Evolutionary conservation across 345 rosid genomes (phyloP), one percentile per base, ranked within the genome.

Genomic region (rapeseed (Brassica napus)): DNA sequence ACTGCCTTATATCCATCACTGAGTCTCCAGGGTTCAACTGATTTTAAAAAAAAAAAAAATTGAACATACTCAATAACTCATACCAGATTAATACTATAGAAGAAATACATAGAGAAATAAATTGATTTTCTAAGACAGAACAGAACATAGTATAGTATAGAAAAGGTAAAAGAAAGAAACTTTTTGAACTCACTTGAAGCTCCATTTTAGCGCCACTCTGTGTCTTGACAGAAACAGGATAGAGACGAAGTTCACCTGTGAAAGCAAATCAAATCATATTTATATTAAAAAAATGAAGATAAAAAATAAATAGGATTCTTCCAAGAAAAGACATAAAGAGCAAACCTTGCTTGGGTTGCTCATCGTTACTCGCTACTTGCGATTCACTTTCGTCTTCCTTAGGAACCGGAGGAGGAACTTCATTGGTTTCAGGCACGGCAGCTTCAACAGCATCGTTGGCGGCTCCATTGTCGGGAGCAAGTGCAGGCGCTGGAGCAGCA

Each of bases 21-120:
- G 98, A 91, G 83, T 96, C 99, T 80, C 97, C 99, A 2, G 99
- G 99, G 75, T 93, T 96, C 91, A 96, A 75, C 99, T 96, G 86
- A 47, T 4, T 35, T 28, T 28, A 3, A 35, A 4, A 49, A 44
- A 1, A 47, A 73, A 79, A 59, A 14, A 32, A 49, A 60, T 61
- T 21, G 10, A 8, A 68, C 24, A 24, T 9, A 32, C 42, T 71
- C 34, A 71, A 54, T 71, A 74, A 64, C 6, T 44, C 49, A 16
- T 44, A 65, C 35, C 3, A 18, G 8, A 18, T 57, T 44, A 44
- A 11, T 44, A 11, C 52, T 4, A 44, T 44, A 47, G 6, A 47
- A 47, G 55, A 52, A 52, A 52, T 2, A 6, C 21, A 52, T 15
- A 52, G 21, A 52, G 16, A 49, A 52, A 52, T 0, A 32, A 10